Evolutionary conservation across 2,329 filamentous ascomycete species (phyloP).

Genomic region (Trichoderma pleuroti): DNA sequence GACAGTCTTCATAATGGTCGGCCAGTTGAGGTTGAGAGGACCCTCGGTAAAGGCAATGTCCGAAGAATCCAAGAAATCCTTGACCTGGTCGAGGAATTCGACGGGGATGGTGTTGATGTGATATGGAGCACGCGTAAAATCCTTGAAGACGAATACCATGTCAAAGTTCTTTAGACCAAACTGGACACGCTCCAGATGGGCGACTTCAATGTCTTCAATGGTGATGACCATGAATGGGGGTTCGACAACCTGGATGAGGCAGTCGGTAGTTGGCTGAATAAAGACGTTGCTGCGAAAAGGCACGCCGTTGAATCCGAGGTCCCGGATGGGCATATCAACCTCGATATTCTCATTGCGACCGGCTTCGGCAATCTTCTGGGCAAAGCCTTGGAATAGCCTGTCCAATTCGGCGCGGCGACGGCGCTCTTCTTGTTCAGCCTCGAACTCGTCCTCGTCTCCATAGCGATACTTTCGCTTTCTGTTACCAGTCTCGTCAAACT

Average conservation of each 20-base stretch:
- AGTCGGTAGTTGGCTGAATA: conserved; percentile 94
- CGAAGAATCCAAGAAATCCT: conserved; percentile 94
- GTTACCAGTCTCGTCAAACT: conserved; percentile 98
- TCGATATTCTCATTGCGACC: conserved; percentile 86
- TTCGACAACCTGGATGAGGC: conserved; percentile 92
- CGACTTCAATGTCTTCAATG: conserved; percentile 91
- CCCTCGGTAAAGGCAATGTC: conserved; percentile 94
- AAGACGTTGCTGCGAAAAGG: conserved; percentile 94
- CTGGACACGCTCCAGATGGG: conserved; percentile 90
- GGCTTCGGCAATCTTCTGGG: conserved; percentile 95
- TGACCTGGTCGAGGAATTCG: conserved; percentile 89
- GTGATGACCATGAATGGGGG: conserved; percentile 96
- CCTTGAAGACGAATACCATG: conserved; percentile 96
- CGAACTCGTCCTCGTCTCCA: conserved; percentile 97
- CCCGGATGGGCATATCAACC: conserved; percentile 94
- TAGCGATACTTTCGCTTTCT: conserved; percentile 96
- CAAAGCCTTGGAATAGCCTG: conserved; percentile 91
- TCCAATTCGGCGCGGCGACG: conserved; percentile 87
- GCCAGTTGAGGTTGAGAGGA: conserved; percentile 96
- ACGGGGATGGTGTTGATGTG: conserved; percentile 99
- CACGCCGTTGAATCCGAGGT: conserved; percentile 95
- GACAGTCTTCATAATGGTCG: conserved; percentile 99
- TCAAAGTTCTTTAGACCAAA: conserved; percentile 99
- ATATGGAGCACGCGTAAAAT: conserved; percentile 83
- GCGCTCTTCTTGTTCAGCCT: conserved; percentile 95